Percentiles rank a stretch among this genome's conserved stretches.
Conservation (phyloP, 257 asterid genomes). For the Solanum pimpinellifolium region DNA sequence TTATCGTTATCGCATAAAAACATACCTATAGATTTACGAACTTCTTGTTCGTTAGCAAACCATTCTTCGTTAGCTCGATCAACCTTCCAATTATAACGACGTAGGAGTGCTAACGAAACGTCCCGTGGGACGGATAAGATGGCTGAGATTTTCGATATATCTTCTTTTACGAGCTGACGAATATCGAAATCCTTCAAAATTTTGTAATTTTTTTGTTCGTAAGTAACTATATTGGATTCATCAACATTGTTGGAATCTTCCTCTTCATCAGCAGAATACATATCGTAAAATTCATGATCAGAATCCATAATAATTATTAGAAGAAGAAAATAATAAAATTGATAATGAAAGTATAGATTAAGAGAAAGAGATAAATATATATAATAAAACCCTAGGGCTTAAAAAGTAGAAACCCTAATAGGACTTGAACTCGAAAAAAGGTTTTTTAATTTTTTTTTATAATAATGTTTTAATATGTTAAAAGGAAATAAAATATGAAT, state of each 20-base stretch:
- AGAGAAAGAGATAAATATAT: neutral
- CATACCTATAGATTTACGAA: neutral
- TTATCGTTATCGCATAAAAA: neutral
- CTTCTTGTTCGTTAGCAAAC: neutral
- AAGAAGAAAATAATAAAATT: neutral
- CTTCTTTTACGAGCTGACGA: constrained; percentile 5
- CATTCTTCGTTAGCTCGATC: neutral
- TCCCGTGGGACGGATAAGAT: constrained; percentile 12
- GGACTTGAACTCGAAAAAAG: neutral
- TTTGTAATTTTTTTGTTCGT: neutral
- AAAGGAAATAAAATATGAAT: neutral
- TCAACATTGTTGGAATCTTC: neutral
- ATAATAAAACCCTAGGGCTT: neutral
- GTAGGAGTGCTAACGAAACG: constrained; percentile 10
- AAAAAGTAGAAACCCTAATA: neutral
- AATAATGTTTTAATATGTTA: neutral
- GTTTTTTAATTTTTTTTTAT: neutral
- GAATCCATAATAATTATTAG: neutral
- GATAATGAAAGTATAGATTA: neutral
- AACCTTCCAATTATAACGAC: neutral
- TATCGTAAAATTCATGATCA: neutral
- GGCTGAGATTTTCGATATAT: neutral
- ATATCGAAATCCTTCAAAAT: constrained; percentile 8
- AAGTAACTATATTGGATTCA: neutral
- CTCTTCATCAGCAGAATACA: neutral